Base-by-base conservation (phyloP, 257 asterid species). In the Nicotiana tomentosiformis region DNA sequence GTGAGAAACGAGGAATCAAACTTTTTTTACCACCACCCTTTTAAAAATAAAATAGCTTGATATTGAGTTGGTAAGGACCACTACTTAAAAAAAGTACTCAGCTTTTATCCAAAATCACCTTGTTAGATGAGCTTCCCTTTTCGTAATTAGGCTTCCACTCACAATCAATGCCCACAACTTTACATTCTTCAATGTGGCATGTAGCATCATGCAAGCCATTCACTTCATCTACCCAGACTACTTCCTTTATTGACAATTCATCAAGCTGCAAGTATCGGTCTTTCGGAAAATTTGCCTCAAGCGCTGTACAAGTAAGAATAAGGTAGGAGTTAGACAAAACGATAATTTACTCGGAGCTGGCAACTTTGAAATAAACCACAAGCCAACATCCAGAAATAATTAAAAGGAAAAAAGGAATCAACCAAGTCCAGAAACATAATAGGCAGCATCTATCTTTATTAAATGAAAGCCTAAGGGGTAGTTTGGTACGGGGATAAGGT, bases 91-190 rank as follows among this genome's bases (percentile, higher is more conserved):
- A 74, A 7, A 7, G 16, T 74, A 43, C 49, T 7, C 10, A 46
- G 33, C 26, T 26, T 26, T 74, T 62, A 78, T 60, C 56, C 32
- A 65, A 84, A 61, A 37, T 82, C 87, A 96, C 99, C 98, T 94
- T 93, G 84, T 84, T 93, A 77, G 93, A 91, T 77, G 10, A 82
- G 89, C 93, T 88, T 62, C 98, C 98, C 88, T 94, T 96, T 85
- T 77, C 93, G 82, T 90, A 94, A 85, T 86, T 93, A 68, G 98
- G 98, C 86, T 92, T 94, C 99, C 99, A 96, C 86, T 96, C 99
- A 88, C 98, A 94, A 86, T 96, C 99, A 84, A 96, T 23, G 77
- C 99, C 99, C 65, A 96, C 79, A 80, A 96, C 91, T 90, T 94
- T 93, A 87, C 95, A 94, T 84, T 88, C 89, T 90, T 91, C 91